Evolutionary conservation across 805 yeast species (phyloP).

Genomic region (Metschnikowia santaceciliae): DNA sequence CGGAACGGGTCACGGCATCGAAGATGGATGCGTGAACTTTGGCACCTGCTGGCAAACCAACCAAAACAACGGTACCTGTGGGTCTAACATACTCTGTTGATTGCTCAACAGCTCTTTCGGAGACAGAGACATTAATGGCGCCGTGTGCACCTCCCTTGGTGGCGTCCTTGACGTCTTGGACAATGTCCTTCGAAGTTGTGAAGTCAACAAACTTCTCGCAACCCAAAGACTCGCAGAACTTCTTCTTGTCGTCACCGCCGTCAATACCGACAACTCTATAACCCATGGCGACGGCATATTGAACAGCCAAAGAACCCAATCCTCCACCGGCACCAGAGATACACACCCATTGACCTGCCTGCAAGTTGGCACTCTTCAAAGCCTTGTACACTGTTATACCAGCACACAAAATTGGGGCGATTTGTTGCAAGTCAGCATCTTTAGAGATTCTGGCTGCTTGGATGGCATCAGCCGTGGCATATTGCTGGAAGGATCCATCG

Average conservation of each 20-base stretch:
- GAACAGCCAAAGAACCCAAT: conserved; percentile 70
- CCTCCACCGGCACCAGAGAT: conserved; percentile 83
- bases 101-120: conserved; percentile 48
- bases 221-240: conserved; percentile 51
- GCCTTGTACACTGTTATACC: conserved; percentile 70
- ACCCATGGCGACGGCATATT: conserved; percentile 76
- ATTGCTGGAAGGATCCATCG: conserved; percentile 66
- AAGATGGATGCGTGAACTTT: conserved; percentile 38
- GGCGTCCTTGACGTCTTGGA: conserved; percentile 40
- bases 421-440: conserved; percentile 51
- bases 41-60: conserved; percentile 45
- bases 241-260: conserved; percentile 62
- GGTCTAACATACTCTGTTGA: conserved; percentile 38
- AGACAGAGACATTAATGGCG: conserved; percentile 47
- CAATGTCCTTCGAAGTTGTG: conserved; percentile 48
- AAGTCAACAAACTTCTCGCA: conserved; percentile 65
- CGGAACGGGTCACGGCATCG: conserved; percentile 37
- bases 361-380: conserved; percentile 51
- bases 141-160: conserved; percentile 62
- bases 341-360: conserved; percentile 70
- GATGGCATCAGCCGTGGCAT: conserved; percentile 61
- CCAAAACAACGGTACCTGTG: conserved; percentile 41
- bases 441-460: conserved; percentile 59
- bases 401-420: conserved; percentile 64
- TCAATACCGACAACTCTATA: conserved; percentile 64